These are phyloP conservation scores for Amanita pallidorosea DNA, from an alignment of 768 basidiomycete genomes.

Conservation along the genomic window DNA sequence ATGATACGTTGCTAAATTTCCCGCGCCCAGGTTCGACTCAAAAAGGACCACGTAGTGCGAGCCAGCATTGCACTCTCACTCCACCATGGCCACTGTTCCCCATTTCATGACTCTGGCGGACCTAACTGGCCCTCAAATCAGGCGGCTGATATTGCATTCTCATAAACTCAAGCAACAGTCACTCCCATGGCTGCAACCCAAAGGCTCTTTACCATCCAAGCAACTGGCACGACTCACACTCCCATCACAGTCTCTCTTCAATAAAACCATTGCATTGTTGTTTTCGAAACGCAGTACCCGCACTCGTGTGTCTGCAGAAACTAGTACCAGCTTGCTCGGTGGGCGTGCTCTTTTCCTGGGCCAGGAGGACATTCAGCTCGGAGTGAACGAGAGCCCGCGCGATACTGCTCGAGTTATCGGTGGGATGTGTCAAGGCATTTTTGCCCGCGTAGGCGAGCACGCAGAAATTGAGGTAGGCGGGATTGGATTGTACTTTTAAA, in stretches of 20 bases:
- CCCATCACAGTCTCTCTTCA: slow-evolving; percentile 67
- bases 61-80: not conserved
- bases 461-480: slow-evolving; percentile 76
- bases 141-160: slow-evolving; percentile 53
- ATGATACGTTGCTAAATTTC: too few species aligned
- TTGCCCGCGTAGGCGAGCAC: slow-evolving; percentile 92
- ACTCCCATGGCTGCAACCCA: slow-evolving; percentile 57
- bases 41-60: not conserved
- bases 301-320: slow-evolving; percentile 85
- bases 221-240: slow-evolving; percentile 33
- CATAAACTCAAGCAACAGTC: slow-evolving; percentile 51
- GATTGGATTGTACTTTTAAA: slow-evolving; percentile 3
- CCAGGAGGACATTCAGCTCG: slow-evolving; percentile 84
- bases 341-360: slow-evolving; percentile 89
- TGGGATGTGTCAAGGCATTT: slow-evolving; percentile 94
- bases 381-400: slow-evolving; percentile 81
- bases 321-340: slow-evolving; percentile 66
- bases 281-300: slow-evolving; percentile 93
- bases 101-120: slow-evolving; percentile 88
- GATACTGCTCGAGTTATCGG: slow-evolving; percentile 86
- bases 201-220: slow-evolving; percentile 23
- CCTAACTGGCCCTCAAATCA: slow-evolving; percentile 66
- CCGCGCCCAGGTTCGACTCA: not conserved
- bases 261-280: slow-evolving; percentile 79
- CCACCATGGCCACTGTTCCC: slow-evolving; percentile 24